A percentile compares a stretch with the other conserved stretches of the same genome.
phyloP scores from a whole-genome alignment of 2,329 filamentous ascomycete species.

The Xylariaceae sp. region DNA sequence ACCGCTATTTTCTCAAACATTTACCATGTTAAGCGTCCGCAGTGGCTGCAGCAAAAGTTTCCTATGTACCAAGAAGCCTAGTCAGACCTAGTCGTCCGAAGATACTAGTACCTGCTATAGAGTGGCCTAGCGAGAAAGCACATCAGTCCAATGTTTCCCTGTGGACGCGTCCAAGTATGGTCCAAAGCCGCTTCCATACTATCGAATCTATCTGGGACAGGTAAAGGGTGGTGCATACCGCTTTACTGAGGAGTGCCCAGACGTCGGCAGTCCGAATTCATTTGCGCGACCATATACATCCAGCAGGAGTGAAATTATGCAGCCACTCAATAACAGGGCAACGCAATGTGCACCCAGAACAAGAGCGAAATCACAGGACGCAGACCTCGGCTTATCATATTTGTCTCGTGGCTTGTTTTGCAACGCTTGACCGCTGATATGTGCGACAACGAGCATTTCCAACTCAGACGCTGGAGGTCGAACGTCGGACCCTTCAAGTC shows the following conservation, averaged over 20 bases:
- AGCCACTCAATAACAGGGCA: conserved; percentile 3
- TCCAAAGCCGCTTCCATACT: background rate
- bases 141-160: background rate
- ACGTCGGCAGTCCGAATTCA: no score
- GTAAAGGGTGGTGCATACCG: background rate
- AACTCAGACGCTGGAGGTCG: background rate
- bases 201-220: conserved; percentile 21
- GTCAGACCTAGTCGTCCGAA: no score
- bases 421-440: background rate
- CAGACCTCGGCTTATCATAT: conserved; percentile 4
- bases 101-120: conserved; percentile 10
- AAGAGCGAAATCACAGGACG: conserved; percentile 9
- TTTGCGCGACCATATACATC: background rate
- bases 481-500: conserved; percentile 13
- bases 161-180: background rate
- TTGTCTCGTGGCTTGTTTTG: conserved; percentile 1
- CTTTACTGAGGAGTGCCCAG: no score
- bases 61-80: conserved; percentile 21
- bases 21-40: conserved; percentile 19
- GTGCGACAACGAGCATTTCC: background rate
- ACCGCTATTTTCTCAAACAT: conserved; percentile 14
- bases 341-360: conserved; percentile 13
- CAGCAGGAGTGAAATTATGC: conserved; percentile 1
- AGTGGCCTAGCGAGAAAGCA: conserved; percentile 11
- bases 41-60: conserved; percentile 23